These are phyloP conservation scores for Candida mesenterica DNA, from an alignment of 1,139 yeast genomes.

Conservation along the genomic window DNA sequence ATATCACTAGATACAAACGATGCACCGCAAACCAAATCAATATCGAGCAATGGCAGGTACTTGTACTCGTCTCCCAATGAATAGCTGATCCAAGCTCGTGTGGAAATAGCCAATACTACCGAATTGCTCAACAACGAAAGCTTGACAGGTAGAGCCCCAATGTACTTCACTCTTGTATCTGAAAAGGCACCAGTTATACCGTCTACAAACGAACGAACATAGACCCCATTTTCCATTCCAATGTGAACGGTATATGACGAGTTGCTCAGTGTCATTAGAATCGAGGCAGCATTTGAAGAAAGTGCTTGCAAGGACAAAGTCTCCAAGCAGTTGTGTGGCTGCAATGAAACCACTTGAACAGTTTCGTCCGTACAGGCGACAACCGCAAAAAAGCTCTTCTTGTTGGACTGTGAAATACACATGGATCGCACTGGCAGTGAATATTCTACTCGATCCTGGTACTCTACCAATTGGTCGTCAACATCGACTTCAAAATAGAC, in stretches of 20 bases:
- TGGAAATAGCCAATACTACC: conserved; percentile 40
- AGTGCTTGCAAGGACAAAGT: conserved; percentile 66
- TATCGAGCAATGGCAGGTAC: conserved; percentile 41
- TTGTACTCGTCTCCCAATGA: conserved; percentile 28
- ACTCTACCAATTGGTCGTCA: conserved; percentile 67
- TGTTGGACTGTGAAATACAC: conserved; percentile 44
- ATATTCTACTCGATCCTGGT: conserved; percentile 60
- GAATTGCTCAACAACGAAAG: conserved; percentile 37
- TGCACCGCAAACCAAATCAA: conserved; percentile 35
- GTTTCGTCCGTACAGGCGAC: conserved; percentile 75
- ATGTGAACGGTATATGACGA: conserved; percentile 50
- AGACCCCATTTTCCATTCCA: conserved; percentile 82
- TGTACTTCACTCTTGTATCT: conserved; percentile 68
- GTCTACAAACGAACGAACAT: conserved; percentile 62
- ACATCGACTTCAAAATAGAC: conserved; percentile 80
- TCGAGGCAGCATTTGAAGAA: conserved; percentile 54
- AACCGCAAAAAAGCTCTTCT: conserved; percentile 58
- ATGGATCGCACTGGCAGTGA: conserved; percentile 52
- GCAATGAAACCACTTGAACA: conserved; percentile 66
- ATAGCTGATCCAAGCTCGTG: conserved; percentile 41
- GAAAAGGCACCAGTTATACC: conserved; percentile 59
- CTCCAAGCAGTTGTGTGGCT: conserved; percentile 61
- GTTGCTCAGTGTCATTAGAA: conserved; percentile 33
- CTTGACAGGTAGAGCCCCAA: conserved; percentile 65
- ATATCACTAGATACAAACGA: conserved; percentile 66